Base-by-base conservation (phyloP, 2,329 filamentous ascomycete genomes). In the Basipetospora chlamydospora region DNA sequence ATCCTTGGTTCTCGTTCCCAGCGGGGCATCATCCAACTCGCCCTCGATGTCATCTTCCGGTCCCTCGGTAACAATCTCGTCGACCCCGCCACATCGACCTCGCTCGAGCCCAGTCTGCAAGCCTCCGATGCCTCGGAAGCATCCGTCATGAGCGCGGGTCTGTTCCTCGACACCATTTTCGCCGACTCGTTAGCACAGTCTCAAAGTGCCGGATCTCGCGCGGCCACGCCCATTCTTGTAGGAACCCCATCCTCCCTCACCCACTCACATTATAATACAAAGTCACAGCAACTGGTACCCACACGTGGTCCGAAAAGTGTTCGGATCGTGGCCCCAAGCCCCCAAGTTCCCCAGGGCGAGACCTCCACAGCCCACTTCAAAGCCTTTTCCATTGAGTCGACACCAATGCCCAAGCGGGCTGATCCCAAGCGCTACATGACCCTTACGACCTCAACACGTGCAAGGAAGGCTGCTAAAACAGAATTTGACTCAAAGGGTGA, bases 21-120 rank as follows among this genome's bases (percentile, higher is more conserved):
- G 56, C 79, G 88, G 44, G 90, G 90, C 43, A 63, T 98, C 37
- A 93, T 86, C 0, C 90, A 98, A 55, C 78, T 98, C 49, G 73
- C 85, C 0, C 77, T 98, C 38, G 88, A 96, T 50, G 72, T 92
- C 28, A 68, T 96, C 34, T 98, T 92, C 60, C 77, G 79, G 43
- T 88, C 82, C 30, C 74, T 94, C 35, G 75, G 74, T 40, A 61
- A 71, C 13, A 80, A 77, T 41, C 73, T 92, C 38, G 73, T 81
- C 44, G 74, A 82, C 35, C 60, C 67, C 17, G 61, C 61, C 17
- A 59, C 64, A 3, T 68, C 71, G 11, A 66, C 74, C 2, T 60
- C 70, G 1, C 67, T 82, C 5, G 76, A 90, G 44, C 68, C 80
- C 1, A 87, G 85, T 2, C 65, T 95, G 10, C 73, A 75, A 37